Percentiles rank a stretch among this genome's conserved stretches.
These are phyloP conservation scores for Dendrobium chrysotoxum DNA, from an alignment of 106 monocot species.

Conservation along the genomic window DNA sequence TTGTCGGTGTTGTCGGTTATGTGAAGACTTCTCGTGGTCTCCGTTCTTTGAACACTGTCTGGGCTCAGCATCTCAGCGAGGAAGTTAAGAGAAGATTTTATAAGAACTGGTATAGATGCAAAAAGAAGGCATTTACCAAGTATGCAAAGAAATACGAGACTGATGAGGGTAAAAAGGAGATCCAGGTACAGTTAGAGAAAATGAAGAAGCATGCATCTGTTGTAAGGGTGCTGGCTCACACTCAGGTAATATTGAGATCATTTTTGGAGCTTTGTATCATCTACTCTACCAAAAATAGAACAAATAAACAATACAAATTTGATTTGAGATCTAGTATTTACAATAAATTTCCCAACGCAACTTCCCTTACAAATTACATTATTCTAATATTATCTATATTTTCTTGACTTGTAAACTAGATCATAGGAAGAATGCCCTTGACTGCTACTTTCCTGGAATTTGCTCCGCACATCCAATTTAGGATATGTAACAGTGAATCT, in stretches of 20 bases:
- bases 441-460: no score
- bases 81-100: slow-evolving; percentile 85
- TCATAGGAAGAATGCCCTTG: no score
- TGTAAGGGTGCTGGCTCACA: slow-evolving; percentile 75
- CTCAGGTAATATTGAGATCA: slow-evolving; percentile 41
- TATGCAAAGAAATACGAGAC: slow-evolving; percentile 76
- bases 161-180: slow-evolving; percentile 80
- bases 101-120: slow-evolving; percentile 82
- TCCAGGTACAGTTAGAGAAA: slow-evolving; percentile 68
- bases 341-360: no score
- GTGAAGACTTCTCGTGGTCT: slow-evolving; percentile 89
- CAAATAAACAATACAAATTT: not conserved
- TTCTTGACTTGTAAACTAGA: not conserved
- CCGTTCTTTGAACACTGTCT: slow-evolving; percentile 63
- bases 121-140: slow-evolving; percentile 85
- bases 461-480: no score
- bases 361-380: not conserved
- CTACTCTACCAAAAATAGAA: not conserved
- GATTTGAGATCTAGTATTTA: no score
- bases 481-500: no score
- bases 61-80: slow-evolving; percentile 93
- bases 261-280: not conserved
- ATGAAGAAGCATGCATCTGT: slow-evolving; percentile 88
- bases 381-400: not conserved
- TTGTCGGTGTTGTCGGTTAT: slow-evolving; percentile 83